Evolutionary conservation across 345 rosid species (phyloP).

Genomic region (Geranium brycei): DNA sequence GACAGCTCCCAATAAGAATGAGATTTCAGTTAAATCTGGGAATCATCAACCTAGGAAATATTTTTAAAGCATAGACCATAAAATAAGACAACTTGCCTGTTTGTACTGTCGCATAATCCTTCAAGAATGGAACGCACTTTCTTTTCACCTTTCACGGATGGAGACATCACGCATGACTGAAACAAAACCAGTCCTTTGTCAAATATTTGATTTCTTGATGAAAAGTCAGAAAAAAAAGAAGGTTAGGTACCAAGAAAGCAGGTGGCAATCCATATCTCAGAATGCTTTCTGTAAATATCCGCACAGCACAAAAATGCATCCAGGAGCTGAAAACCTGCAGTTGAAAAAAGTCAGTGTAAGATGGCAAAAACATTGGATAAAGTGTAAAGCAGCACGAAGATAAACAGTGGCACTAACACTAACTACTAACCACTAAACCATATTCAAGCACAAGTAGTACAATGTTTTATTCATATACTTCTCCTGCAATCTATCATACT

Average conservation of each 20-base stretch:
- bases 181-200: constrained; percentile 9
- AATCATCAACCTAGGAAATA: no score
- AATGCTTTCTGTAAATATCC: constrained; percentile 84
- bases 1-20: no score
- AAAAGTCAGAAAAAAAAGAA: constrained; percentile 2
- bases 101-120: constrained; percentile 47
- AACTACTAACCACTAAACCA: no score
- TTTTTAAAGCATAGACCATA: no score
- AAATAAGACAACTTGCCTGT: constrained; percentile 45
- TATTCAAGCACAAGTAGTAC: no score
- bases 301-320: constrained; percentile 99
- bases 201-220: background rate
- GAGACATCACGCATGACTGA: constrained; percentile 84
- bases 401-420: no score
- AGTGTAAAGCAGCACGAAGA: no score
- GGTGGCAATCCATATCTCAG: constrained; percentile 98
- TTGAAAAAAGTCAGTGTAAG: background rate
- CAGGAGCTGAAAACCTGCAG: constrained; percentile 91
- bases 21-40: no score
- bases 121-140: constrained; percentile 90
- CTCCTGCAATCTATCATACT: no score
- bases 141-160: constrained; percentile 71
- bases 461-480: no score
- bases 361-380: no score
- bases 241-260: constrained; percentile 56